Evolutionary conservation across 2,329 filamentous ascomycete genomes (phyloP).

Genomic region (Colletotrichum endophyticum): DNA sequence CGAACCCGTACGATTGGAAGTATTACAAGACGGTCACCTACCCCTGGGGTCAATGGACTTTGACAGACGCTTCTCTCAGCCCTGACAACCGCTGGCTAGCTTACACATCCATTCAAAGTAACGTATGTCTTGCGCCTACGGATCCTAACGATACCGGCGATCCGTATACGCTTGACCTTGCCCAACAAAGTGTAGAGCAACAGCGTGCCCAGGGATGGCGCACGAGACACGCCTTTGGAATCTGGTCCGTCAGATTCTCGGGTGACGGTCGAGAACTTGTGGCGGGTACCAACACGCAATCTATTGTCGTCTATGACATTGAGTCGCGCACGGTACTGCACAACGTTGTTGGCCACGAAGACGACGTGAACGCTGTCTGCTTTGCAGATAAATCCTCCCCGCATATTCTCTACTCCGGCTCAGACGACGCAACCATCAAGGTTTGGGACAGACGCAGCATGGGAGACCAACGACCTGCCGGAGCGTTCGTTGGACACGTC

Average conservation of each 20-base stretch:
- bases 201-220: conserved; percentile 26
- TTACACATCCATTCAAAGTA: conserved; percentile 85
- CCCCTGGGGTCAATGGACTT: conserved; percentile 90
- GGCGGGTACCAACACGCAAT: conserved; percentile 80
- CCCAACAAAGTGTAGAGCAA: conserved; percentile 41
- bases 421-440: conserved; percentile 91
- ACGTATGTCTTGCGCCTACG: conserved; percentile 86
- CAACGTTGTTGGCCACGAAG: conserved; percentile 76
- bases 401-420: conserved; percentile 94
- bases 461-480: conserved; percentile 76
- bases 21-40: conserved; percentile 92
- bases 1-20: conserved; percentile 92
- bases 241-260: conserved; percentile 92
- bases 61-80: conserved; percentile 90
- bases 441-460: conserved; percentile 97
- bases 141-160: conserved; percentile 83
- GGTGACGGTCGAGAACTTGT: conserved; percentile 91
- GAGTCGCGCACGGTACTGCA: conserved; percentile 79
- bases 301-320: conserved; percentile 91
- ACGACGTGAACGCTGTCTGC: conserved; percentile 96
- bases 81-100: conserved; percentile 92
- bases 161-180: conserved; percentile 79
- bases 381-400: conserved; percentile 89
- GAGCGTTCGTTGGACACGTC: conserved; percentile 70
- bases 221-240: conserved; percentile 54